Percentiles rank a stretch among this genome's conserved stretches.
These are phyloP conservation scores for Comarum palustre DNA, from an alignment of 306 rosid genomes.

Conservation along the genomic window DNA sequence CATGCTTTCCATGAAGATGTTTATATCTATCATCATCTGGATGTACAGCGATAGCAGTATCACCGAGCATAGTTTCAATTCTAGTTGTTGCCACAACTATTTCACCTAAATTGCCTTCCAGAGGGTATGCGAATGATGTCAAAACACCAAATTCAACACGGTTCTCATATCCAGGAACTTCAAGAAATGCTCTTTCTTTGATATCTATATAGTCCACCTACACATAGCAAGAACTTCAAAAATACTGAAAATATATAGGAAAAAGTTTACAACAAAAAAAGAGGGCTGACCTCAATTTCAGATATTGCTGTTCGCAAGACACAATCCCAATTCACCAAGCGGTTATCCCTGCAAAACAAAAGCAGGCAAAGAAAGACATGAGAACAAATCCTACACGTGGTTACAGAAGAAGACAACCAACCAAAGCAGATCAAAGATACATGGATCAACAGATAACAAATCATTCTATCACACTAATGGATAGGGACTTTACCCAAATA, in stretches of 20 bases:
- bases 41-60: constrained; percentile 88
- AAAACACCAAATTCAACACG: constrained; percentile 85
- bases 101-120: constrained; percentile 80
- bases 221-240: constrained; percentile 24
- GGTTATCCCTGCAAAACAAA: constrained; percentile 63
- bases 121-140: constrained; percentile 79
- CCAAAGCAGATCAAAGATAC: not conserved
- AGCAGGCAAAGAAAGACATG: constrained; percentile 1
- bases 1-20: constrained; percentile 79
- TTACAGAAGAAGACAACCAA: not conserved
- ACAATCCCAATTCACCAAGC: constrained; percentile 94
- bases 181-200: constrained; percentile 60
- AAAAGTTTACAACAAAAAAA: constrained; percentile 11
- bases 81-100: constrained; percentile 92
- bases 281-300: constrained; percentile 73
- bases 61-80: constrained; percentile 97
- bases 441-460: not conserved
- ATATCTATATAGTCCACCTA: constrained; percentile 90
- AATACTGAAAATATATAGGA: constrained; percentile 11
- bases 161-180: constrained; percentile 78
- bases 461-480: not conserved
- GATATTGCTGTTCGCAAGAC: constrained; percentile 87
- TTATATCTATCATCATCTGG: constrained; percentile 68
- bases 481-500: constrained; percentile 1
- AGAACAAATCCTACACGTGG: not conserved